Evolutionary conservation across 805 yeast species (phyloP).

Genomic region (Kodamaea kakaduensis): DNA sequence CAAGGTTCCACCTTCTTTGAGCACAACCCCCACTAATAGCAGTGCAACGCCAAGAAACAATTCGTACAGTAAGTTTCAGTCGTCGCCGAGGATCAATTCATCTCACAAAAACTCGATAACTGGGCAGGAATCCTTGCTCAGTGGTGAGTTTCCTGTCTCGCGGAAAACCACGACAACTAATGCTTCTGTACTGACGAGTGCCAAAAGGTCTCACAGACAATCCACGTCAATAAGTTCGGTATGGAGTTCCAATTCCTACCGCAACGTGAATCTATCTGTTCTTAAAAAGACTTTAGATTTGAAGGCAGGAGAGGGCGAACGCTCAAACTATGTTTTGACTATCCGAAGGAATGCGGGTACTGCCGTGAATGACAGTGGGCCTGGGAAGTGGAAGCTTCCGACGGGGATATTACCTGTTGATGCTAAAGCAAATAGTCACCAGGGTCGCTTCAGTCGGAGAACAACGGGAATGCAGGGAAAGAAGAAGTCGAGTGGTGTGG

Average conservation of each 20-base stretch:
- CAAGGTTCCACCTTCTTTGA: conserved; percentile 7
- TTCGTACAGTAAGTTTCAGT: conserved; percentile 1
- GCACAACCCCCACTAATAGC: conserved; percentile 6
- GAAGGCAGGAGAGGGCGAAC: conserved; percentile 48
- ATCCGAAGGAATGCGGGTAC: conserved; percentile 45
- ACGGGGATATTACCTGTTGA: conserved; percentile 51
- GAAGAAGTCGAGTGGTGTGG: conserved; percentile 44
- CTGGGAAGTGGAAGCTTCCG: conserved; percentile 48
- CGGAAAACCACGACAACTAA: conserved; percentile 9
- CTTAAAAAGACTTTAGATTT: conserved; percentile 33
- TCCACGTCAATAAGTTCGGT: conserved; percentile 35
- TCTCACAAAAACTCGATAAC: conserved; percentile 3
- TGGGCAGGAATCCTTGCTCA: conserved; percentile 7
- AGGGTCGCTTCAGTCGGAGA: conserved; percentile 26
- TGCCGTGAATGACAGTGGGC: conserved; percentile 45
- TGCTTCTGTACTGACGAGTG: conserved; percentile 5
- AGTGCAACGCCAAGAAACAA: conserved; percentile 4
- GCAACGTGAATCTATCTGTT: conserved; percentile 36
- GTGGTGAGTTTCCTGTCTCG: conserved; percentile 6
- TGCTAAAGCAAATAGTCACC: conserved; percentile 8
- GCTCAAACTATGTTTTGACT: conserved; percentile 46
- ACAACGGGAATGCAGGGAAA: conserved; percentile 14
- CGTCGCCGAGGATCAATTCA: conserved; percentile 7
- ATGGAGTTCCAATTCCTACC: conserved; percentile 27
- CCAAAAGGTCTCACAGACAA: conserved; percentile 18